A percentile compares a stretch with the other conserved stretches of the same genome.
Conservation (phyloP, 805 yeast genomes). For the Saturnispora gosingensis region DNA sequence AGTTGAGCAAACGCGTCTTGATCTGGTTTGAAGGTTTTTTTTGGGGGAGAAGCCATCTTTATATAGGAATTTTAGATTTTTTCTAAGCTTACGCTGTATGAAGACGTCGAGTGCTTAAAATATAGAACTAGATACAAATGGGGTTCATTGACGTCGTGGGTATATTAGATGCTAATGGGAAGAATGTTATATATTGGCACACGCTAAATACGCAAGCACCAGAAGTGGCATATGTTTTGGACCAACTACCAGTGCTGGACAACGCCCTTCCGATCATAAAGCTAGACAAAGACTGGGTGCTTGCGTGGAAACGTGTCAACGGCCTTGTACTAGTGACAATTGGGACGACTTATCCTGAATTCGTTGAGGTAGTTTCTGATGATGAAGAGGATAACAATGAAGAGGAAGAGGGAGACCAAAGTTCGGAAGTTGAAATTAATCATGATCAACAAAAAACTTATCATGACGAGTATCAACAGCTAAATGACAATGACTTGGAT, state of each 20-base stretch:
- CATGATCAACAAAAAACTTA: background rate
- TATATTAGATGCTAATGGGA: background rate
- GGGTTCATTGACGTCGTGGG: background rate
- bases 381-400: conserved; percentile 17
- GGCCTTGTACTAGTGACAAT: conserved; percentile 14
- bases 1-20: background rate
- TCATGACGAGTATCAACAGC: background rate
- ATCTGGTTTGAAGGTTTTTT: background rate
- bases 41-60: background rate
- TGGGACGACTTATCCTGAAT: conserved; percentile 12
- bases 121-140: background rate
- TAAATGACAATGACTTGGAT: background rate
- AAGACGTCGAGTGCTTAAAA: background rate
- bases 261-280: conserved; percentile 21
- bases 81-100: background rate
- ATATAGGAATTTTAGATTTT: background rate
- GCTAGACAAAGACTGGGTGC: conserved; percentile 23
- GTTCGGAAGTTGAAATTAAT: background rate
- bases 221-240: conserved; percentile 19
- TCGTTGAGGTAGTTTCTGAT: conserved; percentile 25
- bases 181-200: conserved; percentile 1
- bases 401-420: conserved; percentile 6
- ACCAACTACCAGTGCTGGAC: conserved; percentile 15
- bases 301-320: conserved; percentile 25
- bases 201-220: conserved; percentile 15